A percentile compares a stretch with the other conserved stretches of the same genome.
These are phyloP conservation scores for Chlorella sp. DNA, from an alignment of 139 green algal genomes.

Conservation along the genomic window DNA sequence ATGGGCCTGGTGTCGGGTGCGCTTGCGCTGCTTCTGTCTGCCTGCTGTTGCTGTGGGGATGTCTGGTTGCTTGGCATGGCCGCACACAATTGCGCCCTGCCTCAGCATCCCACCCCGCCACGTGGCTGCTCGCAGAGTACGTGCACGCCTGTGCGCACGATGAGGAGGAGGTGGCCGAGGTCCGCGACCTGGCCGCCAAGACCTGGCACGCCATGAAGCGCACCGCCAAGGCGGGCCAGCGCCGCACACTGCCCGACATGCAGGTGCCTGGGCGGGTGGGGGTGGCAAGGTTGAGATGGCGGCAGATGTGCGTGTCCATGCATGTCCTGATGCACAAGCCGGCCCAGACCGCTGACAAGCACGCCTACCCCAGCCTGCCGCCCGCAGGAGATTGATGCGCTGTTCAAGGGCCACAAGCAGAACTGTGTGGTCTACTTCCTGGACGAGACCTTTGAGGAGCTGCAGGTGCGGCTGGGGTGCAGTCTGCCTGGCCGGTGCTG, in stretches of 20 bases:
- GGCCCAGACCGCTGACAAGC: not conserved
- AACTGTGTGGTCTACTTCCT: constrained; percentile 94
- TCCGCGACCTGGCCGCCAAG: constrained; percentile 52
- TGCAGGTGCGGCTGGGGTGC: constrained; percentile 38
- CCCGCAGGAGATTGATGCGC: constrained; percentile 82
- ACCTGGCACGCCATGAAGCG: constrained; percentile 90
- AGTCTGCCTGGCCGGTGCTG: too few species aligned
- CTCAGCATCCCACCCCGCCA: too few species aligned
- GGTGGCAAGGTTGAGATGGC: too few species aligned
- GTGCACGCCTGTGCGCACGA: constrained; percentile 78
- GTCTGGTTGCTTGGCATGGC: too few species aligned
- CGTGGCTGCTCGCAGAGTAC: constrained; percentile 69
- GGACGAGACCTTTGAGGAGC: constrained; percentile 97
- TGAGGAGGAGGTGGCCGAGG: constrained; percentile 45
- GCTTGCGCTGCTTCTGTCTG: not conserved
- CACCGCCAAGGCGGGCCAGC: constrained; percentile 85
- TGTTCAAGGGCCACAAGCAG: constrained; percentile 69
- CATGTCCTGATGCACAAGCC: too few species aligned
- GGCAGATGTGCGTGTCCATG: too few species aligned
- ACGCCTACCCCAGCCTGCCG: not conserved
- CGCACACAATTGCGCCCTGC: too few species aligned
- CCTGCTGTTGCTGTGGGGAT: too few species aligned
- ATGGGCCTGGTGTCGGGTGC: constrained; percentile 78
- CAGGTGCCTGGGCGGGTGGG: not conserved
- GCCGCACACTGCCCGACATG: constrained; percentile 70